Evolutionary conservation across 2,329 filamentous ascomycete genomes (phyloP), one percentile per base, ranked within the genome.

Genomic region (Fusarium subglutinans): DNA sequence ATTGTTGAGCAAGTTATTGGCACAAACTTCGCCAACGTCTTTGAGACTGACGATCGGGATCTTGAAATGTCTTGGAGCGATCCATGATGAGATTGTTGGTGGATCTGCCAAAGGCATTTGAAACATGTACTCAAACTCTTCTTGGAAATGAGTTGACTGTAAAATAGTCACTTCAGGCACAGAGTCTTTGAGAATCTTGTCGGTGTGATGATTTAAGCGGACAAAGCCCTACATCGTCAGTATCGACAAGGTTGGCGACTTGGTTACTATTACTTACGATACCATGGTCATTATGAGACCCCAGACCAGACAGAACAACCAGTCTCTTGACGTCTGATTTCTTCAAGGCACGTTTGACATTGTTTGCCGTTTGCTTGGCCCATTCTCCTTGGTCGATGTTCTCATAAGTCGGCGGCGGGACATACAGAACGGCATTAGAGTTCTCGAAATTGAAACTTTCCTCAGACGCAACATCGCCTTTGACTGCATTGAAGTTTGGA

Each of bases 391-490:
- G 44, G 40, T 80, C 76, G 22, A 70, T 53, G 12, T 75, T 75
- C 38, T 80, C 74, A 24, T 76, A 76, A 17, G 68, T 76, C 1
- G 79, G 79, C 1, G 81, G 81, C 9, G 81, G 80, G 41, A 81
- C 66, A 60, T 82, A 82, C 44, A 82, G 73, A 28, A 82, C 76
- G 13, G 76, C 80, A 14, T 81, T 73, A 3, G 79, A 80, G 18
- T 50, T 54, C 2, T 51, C 43, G 38, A 82, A 81, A 33, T 81
- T 75, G 2, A 82, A 70, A 1, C 70, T 66, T 0, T 55, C 44
- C 9, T 72, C 79, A 3, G 70, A 61, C 10, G 62, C 70, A 6
- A 81, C 77, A 40, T 82, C 80, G 11, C 79, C 81, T 38, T 76
- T 63, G 24, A 66, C 65, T 5, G 79, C 76, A 10, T 68, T 53